Conservation (phyloP, 495 filamentous ascomycete genomes). For the Aspergillus leporis region DNA sequence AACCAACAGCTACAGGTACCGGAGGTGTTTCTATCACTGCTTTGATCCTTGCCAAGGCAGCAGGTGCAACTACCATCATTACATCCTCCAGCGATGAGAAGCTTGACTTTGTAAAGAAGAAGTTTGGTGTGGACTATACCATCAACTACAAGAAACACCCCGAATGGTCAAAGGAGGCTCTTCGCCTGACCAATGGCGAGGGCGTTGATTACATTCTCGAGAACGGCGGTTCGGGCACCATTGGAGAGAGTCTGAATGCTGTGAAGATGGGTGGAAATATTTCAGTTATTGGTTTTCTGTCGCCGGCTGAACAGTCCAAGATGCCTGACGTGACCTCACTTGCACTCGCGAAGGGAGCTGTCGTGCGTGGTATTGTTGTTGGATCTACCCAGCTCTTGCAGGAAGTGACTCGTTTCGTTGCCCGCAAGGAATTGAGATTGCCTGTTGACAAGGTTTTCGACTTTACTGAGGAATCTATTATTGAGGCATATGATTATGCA, state of each 20-base stretch:
- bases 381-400: conserved; percentile 54
- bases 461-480: conserved; percentile 49
- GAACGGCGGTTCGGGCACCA: conserved; percentile 59
- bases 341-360: conserved; percentile 44
- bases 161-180: conserved; percentile 66
- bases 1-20: conserved; percentile 44
- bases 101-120: conserved; percentile 56
- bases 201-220: conserved; percentile 69
- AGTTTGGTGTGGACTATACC: conserved; percentile 39
- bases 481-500: conserved; percentile 46
- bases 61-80: conserved; percentile 64
- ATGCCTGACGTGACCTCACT: conserved; percentile 47
- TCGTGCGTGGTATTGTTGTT: conserved; percentile 54
- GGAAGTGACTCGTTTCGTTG: conserved; percentile 55
- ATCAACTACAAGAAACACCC: conserved; percentile 63
- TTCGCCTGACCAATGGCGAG: conserved; percentile 50
- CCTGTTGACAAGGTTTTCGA: conserved; percentile 56
- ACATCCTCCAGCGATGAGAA: conserved; percentile 68
- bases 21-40: conserved; percentile 73
- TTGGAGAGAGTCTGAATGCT: conserved; percentile 54
- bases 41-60: conserved; percentile 73
- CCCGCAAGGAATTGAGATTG: conserved; percentile 45
- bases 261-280: conserved; percentile 61
- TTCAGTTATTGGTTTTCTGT: conserved; percentile 59
- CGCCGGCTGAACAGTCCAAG: conserved; percentile 27